Percentiles rank a stretch among this genome's conserved stretches.
Evolutionary conservation across 23 red algal species (phyloP).

Genomic region (Gracilaria vermiculophylla): DNA sequence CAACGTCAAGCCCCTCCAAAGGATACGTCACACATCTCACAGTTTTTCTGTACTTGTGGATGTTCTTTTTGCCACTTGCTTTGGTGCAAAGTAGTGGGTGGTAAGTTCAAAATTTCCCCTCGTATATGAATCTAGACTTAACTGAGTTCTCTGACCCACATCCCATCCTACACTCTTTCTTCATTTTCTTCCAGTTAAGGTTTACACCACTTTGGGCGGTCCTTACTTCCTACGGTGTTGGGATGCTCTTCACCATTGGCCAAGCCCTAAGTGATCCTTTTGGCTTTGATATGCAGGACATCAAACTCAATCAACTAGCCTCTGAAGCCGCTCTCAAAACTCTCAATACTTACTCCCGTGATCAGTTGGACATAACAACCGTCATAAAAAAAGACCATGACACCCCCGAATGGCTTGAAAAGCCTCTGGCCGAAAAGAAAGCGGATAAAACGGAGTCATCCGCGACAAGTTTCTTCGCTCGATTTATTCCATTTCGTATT

Average conservation of each 20-base stretch:
- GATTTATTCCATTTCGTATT: background rate
- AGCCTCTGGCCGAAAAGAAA: background rate
- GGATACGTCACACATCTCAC: background rate
- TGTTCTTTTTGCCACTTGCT: slow-evolving; percentile 16
- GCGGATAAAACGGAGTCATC: too few relatives aligned
- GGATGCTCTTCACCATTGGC: slow-evolving; percentile 25
- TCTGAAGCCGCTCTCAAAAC: background rate
- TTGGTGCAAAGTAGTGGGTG: slow-evolving; percentile 17
- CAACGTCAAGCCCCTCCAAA: background rate
- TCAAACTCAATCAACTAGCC: slow-evolving; percentile 3
- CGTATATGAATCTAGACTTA: too few relatives aligned
- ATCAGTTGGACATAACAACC: background rate
- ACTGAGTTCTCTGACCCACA: background rate
- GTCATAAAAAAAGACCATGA: background rate
- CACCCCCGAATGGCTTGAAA: background rate
- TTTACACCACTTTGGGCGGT: slow-evolving; percentile 35
- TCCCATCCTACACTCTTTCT: background rate
- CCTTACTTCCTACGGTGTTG: slow-evolving; percentile 20
- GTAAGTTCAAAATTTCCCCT: background rate
- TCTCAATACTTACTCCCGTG: background rate
- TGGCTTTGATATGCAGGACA: slow-evolving; percentile 8
- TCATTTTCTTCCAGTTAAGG: background rate
- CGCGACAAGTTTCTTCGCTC: background rate
- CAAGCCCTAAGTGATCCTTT: slow-evolving; percentile 10
- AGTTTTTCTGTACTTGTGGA: background rate